A percentile compares a stretch with the other conserved stretches of the same genome.
These are phyloP conservation scores for Linnemannia zychae DNA, from an alignment of 192 early-diverging fungal species.

Conservation along the genomic window DNA sequence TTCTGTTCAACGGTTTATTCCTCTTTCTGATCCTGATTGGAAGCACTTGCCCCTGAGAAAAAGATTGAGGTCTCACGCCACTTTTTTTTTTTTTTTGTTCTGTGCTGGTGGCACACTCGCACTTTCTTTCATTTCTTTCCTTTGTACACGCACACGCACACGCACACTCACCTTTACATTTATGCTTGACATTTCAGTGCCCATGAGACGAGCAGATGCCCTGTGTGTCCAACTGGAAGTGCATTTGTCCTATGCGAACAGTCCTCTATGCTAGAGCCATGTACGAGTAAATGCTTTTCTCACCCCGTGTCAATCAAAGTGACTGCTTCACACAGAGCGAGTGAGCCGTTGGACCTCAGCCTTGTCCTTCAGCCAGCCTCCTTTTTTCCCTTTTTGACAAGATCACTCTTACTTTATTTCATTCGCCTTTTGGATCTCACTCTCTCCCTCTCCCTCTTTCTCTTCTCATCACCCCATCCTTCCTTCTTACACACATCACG, in stretches of 20 bases:
- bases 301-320: neutral
- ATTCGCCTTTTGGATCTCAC: neutral
- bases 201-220: no score
- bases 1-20: neutral
- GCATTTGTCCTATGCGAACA: neutral
- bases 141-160: neutral
- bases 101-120: no score
- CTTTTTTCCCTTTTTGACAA: neutral
- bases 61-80: neutral
- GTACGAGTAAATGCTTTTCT: neutral
- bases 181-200: neutral
- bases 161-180: neutral
- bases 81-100: neutral
- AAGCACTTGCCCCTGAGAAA: neutral
- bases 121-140: neutral
- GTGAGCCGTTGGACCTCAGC: neutral
- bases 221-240: no score
- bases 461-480: no score
- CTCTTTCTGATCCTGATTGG: neutral
- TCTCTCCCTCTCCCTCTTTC: neutral
- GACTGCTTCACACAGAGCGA: neutral
- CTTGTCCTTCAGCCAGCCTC: neutral
- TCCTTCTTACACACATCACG: neutral
- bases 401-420: no score
- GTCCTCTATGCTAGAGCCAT: neutral